Evolutionary conservation across 108 stramenopile genomes (phyloP), one percentile per base, ranked within the genome.

Genomic region (Hondaea fermentalgiana): DNA sequence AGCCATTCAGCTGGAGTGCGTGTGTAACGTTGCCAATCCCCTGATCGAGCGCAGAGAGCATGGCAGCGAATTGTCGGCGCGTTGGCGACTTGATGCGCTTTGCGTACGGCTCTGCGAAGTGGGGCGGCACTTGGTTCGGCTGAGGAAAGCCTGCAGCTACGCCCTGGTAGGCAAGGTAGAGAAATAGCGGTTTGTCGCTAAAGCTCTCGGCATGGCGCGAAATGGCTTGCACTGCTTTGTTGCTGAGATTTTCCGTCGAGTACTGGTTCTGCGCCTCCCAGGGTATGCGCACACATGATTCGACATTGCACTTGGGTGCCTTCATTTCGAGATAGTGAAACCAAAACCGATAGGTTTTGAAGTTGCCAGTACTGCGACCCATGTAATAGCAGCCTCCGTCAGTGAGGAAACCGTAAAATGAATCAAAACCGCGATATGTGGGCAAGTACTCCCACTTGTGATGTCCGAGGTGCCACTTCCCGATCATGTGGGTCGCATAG

Each of bases 401-500:
- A 2, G 76, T 53, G 51, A 53, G 51, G 16, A 83, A 53, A 0
- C 76, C 76, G 12, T 53, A 83, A 23, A 21, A 83, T 17, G 76
- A 53, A 23, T 83, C 76, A 23, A 83, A 83, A 1, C 76, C 76
- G 45, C 76, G 45, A 45, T 53, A 53, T 6, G 45, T 83, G 45
- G 76, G 76, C 4, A 53, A 16, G 23, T 53, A 83, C 45, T 83
- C n/a, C 49, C 49, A 47, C 17, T 35, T 12, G 76, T 83, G 76
- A 28, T 83, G 76, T 43, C 76, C 76, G 6, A 83, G 23, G 76
- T 83, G 76, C 76, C 76, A 83, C 72, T 89, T 89, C n/a, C 87
- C 87, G 47, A 88, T 14, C 35, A 69, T 35, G 59, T 90, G 87
- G 25, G 87, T 90, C 21, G 89, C 87, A 35, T 90, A 90, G 28